Percentiles rank a stretch among this genome's conserved stretches.
Conservation (phyloP, 139 green algal species). For the Micractinium conductrix region DNA sequence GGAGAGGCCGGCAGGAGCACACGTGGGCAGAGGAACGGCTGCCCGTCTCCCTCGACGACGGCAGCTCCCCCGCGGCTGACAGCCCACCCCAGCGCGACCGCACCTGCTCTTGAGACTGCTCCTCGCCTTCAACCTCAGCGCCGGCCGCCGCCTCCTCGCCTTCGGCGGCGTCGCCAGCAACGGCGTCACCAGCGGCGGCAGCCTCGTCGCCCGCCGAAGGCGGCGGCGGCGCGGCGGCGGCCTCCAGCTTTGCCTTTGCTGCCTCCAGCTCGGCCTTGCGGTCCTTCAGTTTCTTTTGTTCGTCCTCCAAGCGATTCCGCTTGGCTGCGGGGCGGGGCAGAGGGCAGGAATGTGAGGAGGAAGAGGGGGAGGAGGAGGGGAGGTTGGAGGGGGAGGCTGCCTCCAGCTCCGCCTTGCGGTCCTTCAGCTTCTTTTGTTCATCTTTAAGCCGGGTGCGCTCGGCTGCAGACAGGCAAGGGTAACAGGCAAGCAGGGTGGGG, state of each 20-base stretch:
- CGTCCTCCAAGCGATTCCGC: conserved; percentile 47
- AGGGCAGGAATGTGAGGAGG: neutral
- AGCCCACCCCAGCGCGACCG: too few relatives aligned
- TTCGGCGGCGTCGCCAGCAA: neutral
- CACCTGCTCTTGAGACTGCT: too few relatives aligned
- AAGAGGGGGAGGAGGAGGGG: neutral
- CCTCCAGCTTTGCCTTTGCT: conserved; percentile 42
- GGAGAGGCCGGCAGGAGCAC: conserved; percentile 9
- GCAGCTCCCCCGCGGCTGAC: neutral
- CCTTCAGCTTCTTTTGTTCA: conserved; percentile 45
- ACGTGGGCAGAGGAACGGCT: too few relatives aligned
- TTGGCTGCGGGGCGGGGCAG: neutral
- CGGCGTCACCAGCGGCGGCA: neutral
- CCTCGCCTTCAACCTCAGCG: neutral
- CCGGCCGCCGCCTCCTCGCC: conserved; percentile 18
- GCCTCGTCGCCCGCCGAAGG: neutral
- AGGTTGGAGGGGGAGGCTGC: neutral
- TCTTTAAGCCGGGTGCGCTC: conserved; percentile 47
- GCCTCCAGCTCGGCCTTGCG: conserved; percentile 47
- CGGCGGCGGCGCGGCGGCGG: neutral
- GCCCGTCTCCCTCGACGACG: too few relatives aligned
- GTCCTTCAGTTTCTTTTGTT: conserved; percentile 48
- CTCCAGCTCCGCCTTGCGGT: conserved; percentile 50
- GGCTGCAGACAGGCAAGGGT: too few relatives aligned
- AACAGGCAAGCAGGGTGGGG: too few relatives aligned